phyloP scores from a whole-genome alignment of 257 asterid species.

The Anisodus tanguticus region DNA sequence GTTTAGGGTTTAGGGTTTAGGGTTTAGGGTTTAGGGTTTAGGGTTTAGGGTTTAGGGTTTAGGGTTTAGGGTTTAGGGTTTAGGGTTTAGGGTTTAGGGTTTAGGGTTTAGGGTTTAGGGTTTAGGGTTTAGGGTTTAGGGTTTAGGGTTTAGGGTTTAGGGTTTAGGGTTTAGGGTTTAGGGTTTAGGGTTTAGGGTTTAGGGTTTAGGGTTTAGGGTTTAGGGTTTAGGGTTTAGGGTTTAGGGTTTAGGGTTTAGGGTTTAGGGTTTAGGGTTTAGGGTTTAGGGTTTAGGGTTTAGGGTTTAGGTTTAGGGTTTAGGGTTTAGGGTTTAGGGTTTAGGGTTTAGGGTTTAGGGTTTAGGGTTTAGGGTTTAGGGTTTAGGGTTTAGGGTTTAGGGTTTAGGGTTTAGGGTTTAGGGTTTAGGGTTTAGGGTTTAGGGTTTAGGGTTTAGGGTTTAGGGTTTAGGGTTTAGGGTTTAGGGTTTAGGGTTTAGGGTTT shows the following conservation, averaged over 20 bases:
- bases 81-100: conserved; percentile 38
- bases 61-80: conserved; percentile 37
- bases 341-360: conserved; percentile 37
- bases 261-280: conserved; percentile 37
- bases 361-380: conserved; percentile 37
- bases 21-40: conserved; percentile 37
- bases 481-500: conserved; percentile 37
- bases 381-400: conserved; percentile 38
- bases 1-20: conserved; percentile 36
- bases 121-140: conserved; percentile 37
- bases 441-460: conserved; percentile 36
- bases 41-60: conserved; percentile 37
- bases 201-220: conserved; percentile 37
- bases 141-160: conserved; percentile 36
- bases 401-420: conserved; percentile 37
- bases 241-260: conserved; percentile 37
- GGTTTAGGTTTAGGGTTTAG: conserved; percentile 37
- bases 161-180: conserved; percentile 37
- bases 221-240: conserved; percentile 38
- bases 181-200: conserved; percentile 37
- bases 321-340: conserved; percentile 37
- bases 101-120: conserved; percentile 37
- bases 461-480: conserved; percentile 37
- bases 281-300: conserved; percentile 36
- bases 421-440: conserved; percentile 37